phyloP scores from a whole-genome alignment of 208 protist species.

The Entamoeba moshkovskii region DNA sequence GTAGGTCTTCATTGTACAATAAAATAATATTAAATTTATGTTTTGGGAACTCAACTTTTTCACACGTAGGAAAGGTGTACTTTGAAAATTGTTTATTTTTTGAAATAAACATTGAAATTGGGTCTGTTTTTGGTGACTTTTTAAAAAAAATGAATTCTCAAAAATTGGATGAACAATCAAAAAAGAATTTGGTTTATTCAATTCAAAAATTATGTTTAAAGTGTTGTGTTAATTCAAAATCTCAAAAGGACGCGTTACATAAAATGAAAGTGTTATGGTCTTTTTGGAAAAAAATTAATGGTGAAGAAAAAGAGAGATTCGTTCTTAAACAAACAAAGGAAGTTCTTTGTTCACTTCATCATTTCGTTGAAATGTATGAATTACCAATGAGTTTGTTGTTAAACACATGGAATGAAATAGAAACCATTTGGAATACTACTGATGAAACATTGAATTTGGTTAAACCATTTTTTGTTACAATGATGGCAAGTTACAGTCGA shows the following conservation, averaged over 20 bases:
- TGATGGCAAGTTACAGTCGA: not conserved
- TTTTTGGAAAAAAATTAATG: not conserved
- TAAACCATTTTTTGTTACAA: not conserved
- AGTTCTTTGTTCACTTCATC: not conserved
- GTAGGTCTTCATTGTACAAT: not conserved
- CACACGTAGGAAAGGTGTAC: not conserved
- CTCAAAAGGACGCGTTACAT: not conserved
- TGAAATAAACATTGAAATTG: not conserved
- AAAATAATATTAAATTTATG: not conserved
- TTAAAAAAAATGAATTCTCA: not conserved
- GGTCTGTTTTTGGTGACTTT: not conserved
- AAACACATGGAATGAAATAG: not conserved
- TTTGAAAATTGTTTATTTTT: not conserved
- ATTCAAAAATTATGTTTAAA: not conserved
- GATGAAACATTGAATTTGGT: not conserved
- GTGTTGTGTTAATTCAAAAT: not conserved
- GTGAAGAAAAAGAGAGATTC: not conserved
- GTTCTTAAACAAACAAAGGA: not conserved
- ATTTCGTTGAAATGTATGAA: not conserved
- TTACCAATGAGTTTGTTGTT: not conserved
- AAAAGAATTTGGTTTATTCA: not conserved
- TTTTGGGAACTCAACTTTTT: not conserved
- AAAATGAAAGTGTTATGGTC: not conserved
- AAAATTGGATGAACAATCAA: not conserved
- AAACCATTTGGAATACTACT: not conserved